Percentiles rank a stretch among this genome's conserved stretches.
Evolutionary conservation across 768 basidiomycete species (phyloP).

Genomic region (Calvatia gigantea): DNA sequence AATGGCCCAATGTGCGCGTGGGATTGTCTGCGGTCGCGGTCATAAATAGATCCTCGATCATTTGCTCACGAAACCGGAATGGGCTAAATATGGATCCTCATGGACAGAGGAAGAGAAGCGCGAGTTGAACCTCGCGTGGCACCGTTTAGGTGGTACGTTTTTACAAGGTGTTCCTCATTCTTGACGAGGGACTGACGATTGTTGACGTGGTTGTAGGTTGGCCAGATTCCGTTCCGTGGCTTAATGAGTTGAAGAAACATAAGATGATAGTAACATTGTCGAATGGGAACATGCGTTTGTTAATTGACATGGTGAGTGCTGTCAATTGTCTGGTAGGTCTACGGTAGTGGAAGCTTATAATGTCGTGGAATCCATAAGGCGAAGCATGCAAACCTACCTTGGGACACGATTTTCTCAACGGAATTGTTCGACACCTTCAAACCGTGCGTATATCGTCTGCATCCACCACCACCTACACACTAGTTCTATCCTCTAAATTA

Average conservation of each 20-base stretch:
- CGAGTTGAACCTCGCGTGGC: conserved; percentile 54
- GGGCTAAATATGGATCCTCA: conserved; percentile 41
- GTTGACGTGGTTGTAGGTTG: conserved; percentile 38
- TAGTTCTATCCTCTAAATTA: too few species aligned
- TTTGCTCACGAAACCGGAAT: conserved; percentile 47
- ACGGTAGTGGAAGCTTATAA: not conserved
- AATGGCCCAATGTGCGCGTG: not conserved
- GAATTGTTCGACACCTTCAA: conserved; percentile 63
- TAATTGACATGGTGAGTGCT: conserved; percentile 55
- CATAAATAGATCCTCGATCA: conserved; percentile 49
- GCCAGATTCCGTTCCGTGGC: conserved; percentile 48
- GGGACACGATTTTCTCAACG: conserved; percentile 60
- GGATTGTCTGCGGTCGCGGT: not conserved
- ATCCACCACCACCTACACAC: not conserved
- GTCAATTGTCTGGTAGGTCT: not conserved
- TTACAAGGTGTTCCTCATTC: not conserved
- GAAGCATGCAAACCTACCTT: conserved; percentile 56
- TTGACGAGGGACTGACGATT: not conserved
- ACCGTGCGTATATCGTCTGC: conserved; percentile 49
- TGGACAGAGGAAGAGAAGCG: conserved; percentile 43
- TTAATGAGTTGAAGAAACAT: conserved; percentile 48
- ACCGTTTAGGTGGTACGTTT: conserved; percentile 47
- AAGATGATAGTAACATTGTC: conserved; percentile 52
- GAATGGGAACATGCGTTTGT: conserved; percentile 59
- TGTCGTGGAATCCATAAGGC: conserved; percentile 35